phyloP scores from a whole-genome alignment of 345 rosid species.

The Brassica juncea region DNA sequence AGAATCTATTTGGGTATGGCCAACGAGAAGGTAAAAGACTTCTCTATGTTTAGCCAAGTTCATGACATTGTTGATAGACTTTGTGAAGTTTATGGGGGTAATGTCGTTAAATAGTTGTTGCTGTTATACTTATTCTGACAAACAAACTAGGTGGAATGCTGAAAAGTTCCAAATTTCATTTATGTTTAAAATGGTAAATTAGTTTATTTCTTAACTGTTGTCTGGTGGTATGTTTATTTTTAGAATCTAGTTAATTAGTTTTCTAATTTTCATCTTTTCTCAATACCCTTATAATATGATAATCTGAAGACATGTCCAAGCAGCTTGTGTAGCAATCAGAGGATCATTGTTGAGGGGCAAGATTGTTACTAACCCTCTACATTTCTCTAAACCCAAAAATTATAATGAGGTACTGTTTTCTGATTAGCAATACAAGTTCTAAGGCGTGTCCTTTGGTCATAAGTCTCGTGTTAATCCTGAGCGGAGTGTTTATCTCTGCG shows the following conservation, averaged over 20 bases:
- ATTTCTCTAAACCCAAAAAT: not conserved
- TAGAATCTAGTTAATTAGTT: slow-evolving; percentile 19
- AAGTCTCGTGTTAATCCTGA: slow-evolving; percentile 20
- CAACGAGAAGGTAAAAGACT: not conserved
- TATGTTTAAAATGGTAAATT: not conserved
- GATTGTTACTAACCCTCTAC: not conserved
- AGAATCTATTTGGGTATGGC: not conserved
- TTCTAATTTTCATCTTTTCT: not conserved
- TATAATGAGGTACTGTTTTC: slow-evolving; percentile 10
- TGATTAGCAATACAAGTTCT: slow-evolving; percentile 24
- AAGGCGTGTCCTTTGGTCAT: slow-evolving; percentile 13
- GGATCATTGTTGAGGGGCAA: slow-evolving; percentile 13
- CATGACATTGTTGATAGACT: not conserved
- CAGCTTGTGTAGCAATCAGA: slow-evolving; percentile 13
- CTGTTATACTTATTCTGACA: not conserved
- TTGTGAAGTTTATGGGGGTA: not conserved
- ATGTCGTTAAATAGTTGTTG: not conserved
- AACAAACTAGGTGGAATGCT: not conserved
- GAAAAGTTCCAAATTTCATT: not conserved
- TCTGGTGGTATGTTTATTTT: slow-evolving; percentile 1
- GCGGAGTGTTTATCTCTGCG: slow-evolving; percentile 3
- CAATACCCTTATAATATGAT: slow-evolving; percentile 1
- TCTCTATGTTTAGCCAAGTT: not conserved
- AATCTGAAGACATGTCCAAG: not conserved
- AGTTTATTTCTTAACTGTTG: slow-evolving; percentile 10